Percentiles rank a stretch among this genome's conserved stretches.
These are phyloP conservation scores for Tolypocladium tropicale DNA, from an alignment of 2,329 filamentous ascomycete species.

Conservation along the genomic window DNA sequence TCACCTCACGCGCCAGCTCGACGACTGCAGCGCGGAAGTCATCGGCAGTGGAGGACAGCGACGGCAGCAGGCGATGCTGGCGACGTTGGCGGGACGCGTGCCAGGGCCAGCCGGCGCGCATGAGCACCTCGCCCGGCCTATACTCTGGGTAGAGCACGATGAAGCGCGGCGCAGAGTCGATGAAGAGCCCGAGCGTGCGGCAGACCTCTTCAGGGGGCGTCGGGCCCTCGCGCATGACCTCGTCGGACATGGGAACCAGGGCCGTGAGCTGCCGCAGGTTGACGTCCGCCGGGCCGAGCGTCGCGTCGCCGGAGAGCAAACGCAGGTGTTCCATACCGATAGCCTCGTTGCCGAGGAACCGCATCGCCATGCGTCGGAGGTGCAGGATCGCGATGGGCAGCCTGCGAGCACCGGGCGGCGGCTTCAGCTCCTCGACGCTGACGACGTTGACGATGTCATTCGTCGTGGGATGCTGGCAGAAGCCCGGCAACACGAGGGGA, in stretches of 20 bases:
- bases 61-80: slow-evolving; percentile 1
- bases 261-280: neutral
- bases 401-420: neutral
- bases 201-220: neutral
- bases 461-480: neutral
- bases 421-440: neutral
- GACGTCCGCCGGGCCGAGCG: neutral
- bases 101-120: neutral
- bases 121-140: neutral
- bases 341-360: neutral
- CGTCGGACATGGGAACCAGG: neutral
- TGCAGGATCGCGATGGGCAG: neutral
- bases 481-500: slow-evolving; percentile 2
- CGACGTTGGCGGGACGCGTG: too few relatives aligned
- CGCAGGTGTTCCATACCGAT: neutral
- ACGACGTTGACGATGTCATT: neutral
- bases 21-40: slow-evolving; percentile 1
- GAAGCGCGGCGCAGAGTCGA: neutral
- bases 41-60: slow-evolving; percentile 1
- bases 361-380: neutral
- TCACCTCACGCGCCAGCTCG: neutral
- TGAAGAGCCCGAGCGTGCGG: neutral
- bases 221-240: neutral
- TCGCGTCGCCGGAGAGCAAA: neutral
- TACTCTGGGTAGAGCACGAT: neutral